These are phyloP conservation scores for Pestalotiopsis sp. DNA, from an alignment of 2,329 filamentous ascomycete genomes.

Conservation along the genomic window DNA sequence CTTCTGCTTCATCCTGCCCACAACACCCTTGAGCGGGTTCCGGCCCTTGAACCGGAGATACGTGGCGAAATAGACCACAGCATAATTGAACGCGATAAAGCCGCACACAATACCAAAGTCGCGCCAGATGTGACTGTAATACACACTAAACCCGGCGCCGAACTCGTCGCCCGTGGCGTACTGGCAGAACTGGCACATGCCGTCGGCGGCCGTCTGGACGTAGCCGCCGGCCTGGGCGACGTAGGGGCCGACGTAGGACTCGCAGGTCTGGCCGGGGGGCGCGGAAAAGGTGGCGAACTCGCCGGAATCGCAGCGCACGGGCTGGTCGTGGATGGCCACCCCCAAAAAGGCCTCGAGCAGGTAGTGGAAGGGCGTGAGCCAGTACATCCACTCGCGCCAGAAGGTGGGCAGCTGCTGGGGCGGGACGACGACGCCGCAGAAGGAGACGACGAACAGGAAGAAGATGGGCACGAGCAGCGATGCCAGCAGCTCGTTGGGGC, in stretches of 20 bases:
- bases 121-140: constrained; percentile 64
- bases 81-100: constrained; percentile 67
- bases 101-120: constrained; percentile 67
- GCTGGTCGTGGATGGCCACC: constrained; percentile 63
- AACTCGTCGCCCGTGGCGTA: constrained; percentile 65
- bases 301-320: constrained; percentile 62
- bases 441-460: constrained; percentile 70
- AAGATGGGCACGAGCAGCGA: constrained; percentile 69
- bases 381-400: constrained; percentile 73
- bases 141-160: constrained; percentile 61
- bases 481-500: constrained; percentile 68
- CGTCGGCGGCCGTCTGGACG: constrained; percentile 56
- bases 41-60: constrained; percentile 42
- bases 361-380: constrained; percentile 75
- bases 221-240: constrained; percentile 62
- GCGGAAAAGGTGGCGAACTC: constrained; percentile 69
- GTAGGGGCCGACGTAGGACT: constrained; percentile 55
- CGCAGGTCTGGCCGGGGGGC: constrained; percentile 54
- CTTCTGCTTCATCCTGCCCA: constrained; percentile 27
- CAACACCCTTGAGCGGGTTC: constrained; percentile 37
- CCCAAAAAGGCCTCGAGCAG: constrained; percentile 68
- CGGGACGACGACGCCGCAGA: constrained; percentile 73
- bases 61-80: constrained; percentile 40
- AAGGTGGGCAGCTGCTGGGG: constrained; percentile 60
- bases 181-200: constrained; percentile 67